A percentile compares a stretch with the other conserved stretches of the same genome.
Evolutionary conservation across 805 yeast genomes (phyloP).

Genomic region (Kurtzmaniella cleridarum): DNA sequence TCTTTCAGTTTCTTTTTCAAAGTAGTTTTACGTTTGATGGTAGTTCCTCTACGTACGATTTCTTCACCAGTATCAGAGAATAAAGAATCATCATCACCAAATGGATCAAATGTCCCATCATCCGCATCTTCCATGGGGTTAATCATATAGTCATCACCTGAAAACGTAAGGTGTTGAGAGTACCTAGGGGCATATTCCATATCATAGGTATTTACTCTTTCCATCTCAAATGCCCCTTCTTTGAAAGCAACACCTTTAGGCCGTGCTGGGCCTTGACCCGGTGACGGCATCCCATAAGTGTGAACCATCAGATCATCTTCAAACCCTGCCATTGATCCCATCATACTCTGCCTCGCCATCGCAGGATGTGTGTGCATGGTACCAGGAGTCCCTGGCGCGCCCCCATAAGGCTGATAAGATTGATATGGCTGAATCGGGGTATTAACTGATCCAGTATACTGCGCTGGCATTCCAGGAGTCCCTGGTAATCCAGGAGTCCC

Average conservation of each 20-base stretch:
- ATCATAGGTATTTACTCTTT: conserved; percentile 11
- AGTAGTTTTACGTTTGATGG: conserved; percentile 20
- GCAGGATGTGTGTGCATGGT: too few species aligned
- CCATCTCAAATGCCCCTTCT: conserved; percentile 21
- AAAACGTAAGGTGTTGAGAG: conserved; percentile 18
- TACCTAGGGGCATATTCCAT: conserved; percentile 9
- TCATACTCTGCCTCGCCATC: too few species aligned
- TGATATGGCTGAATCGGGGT: too few species aligned
- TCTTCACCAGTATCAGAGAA: conserved; percentile 39
- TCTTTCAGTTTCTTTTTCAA: neutral
- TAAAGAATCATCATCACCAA: conserved; percentile 40
- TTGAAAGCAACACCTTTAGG: conserved; percentile 25
- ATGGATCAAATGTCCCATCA: conserved; percentile 33
- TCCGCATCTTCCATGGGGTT: conserved; percentile 37
- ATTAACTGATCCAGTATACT: too few species aligned
- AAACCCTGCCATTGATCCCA: too few species aligned
- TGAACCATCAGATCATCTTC: too few species aligned
- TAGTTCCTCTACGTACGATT: conserved; percentile 24
- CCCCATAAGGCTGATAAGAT: too few species aligned
- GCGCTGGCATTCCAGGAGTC: too few species aligned
- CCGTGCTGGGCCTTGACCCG: conserved; percentile 1
- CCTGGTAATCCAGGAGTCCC: neutral
- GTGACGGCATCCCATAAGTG: neutral
- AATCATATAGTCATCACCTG: conserved; percentile 35
- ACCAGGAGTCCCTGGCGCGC: too few species aligned